phyloP scores from a whole-genome alignment of 805 yeast species.

The Lachancea nothofagi region DNA sequence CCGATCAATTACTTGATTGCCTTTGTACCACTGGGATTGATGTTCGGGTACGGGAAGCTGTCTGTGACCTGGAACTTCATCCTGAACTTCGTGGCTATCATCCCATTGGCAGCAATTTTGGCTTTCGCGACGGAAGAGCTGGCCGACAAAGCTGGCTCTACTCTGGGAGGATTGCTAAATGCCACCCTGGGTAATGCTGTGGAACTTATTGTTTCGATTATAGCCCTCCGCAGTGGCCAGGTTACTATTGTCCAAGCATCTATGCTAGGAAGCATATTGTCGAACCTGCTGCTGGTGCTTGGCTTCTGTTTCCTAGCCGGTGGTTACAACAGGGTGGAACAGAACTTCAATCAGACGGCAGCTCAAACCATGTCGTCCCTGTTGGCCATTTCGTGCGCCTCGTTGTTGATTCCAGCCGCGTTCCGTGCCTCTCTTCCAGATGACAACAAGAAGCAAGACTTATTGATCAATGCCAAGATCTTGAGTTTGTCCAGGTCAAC shows the following conservation, averaged over 20 bases:
- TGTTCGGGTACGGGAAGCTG: conserved; percentile 59
- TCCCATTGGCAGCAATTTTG: conserved; percentile 85
- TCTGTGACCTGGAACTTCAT: conserved; percentile 53
- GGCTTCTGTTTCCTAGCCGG: conserved; percentile 97
- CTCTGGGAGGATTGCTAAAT: conserved; percentile 87
- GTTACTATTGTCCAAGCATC: conserved; percentile 94
- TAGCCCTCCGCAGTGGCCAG: conserved; percentile 82
- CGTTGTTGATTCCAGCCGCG: conserved; percentile 91
- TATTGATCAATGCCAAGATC: conserved; percentile 40
- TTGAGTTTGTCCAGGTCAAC: conserved; percentile 81
- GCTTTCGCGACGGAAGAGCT: conserved; percentile 93
- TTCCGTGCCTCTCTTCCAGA: conserved; percentile 74
- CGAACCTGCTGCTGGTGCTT: conserved; percentile 80
- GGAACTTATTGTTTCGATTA: conserved; percentile 88
- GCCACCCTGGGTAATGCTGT: conserved; percentile 98
- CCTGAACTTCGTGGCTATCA: conserved; percentile 81
- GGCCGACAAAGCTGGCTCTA: conserved; percentile 81
- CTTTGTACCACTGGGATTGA: conserved; percentile 84
- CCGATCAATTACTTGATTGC: conserved; percentile 71
- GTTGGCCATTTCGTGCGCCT: conserved; percentile 84
- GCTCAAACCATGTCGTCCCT: conserved; percentile 97
- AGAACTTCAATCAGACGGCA: conserved; percentile 88
- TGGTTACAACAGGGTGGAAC: conserved; percentile 80
- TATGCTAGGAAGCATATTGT: conserved; percentile 90
- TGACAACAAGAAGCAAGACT: conserved; percentile 35